Evolutionary conservation across 2,329 filamentous ascomycete genomes (phyloP), one percentile per base, ranked within the genome.

Genomic region (Geosmithia flava): DNA sequence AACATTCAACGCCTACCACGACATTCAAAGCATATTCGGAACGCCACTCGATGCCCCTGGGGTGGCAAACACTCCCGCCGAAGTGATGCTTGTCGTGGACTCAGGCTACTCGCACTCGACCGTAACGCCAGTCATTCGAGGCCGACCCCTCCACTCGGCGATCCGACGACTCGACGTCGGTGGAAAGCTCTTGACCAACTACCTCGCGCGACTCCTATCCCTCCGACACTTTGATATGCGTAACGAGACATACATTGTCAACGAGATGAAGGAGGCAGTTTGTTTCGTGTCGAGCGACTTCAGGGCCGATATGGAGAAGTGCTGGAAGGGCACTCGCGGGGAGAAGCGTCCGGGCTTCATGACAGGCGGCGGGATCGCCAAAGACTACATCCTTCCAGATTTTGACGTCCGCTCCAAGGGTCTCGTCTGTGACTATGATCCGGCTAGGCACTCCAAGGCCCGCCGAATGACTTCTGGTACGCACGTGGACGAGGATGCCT

Each of bases 141-240:
- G 90, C 23, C 81, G 79, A 20, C 83, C 91, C 2, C 66, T 97
- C 6, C 88, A 96, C 54, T 72, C 81, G 1, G 89, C 86, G 1
- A 79, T 95, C 48, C 82, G 91, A 19, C 78, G 93, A 40, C 79
- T 98, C 44, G 89, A 96, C 48, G 76, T 97, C 7, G 93, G 93
- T 42, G 93, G 93, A 49, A 97, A 95, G 65, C 78, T 95, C 47
- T 69, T 98, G 52, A 96, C 91, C 20, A 97, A 97, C 62, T 85
- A 95, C 61, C 74, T 98, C 33, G 91, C 93, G 45, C 86, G 93
- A 49, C 75, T 95, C 16, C 80, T 97, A 17, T 96, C 90, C 1
- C 75, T 94, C 15, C 83, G 93, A 7, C 89, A 96, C 59, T 95
- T 94, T 64, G 91, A 96, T 62, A 90, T 98, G 80, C 81, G 93